phyloP scores from a whole-genome alignment of 352 stramenopile species.

The Phytophthora colocasiae region DNA sequence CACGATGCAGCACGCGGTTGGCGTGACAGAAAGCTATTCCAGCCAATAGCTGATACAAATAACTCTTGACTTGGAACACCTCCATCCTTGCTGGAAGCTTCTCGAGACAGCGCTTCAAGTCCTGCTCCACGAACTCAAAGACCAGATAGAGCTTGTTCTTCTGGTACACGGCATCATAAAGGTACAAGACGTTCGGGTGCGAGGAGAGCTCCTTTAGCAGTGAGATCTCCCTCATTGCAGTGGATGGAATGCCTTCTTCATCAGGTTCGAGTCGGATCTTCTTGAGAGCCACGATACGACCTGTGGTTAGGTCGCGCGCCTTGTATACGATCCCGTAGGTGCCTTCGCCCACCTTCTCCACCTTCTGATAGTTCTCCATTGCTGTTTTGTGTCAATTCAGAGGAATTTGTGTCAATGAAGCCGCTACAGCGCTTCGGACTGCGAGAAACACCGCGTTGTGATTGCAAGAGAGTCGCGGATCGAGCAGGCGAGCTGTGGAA shows the following conservation, averaged over 20 bases:
- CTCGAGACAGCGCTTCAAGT: constrained; percentile 91
- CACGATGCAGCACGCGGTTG: constrained; percentile 96
- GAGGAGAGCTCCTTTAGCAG: constrained; percentile 94
- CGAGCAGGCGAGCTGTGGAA: not conserved
- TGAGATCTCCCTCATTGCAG: constrained; percentile 98
- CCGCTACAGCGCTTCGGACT: not conserved
- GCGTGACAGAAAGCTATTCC: constrained; percentile 96
- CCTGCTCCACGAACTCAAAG: constrained; percentile 89
- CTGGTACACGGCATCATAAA: constrained; percentile 87
- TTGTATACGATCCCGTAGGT: constrained; percentile 99
- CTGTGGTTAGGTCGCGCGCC: constrained; percentile 88
- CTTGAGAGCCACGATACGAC: constrained; percentile 96
- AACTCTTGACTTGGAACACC: constrained; percentile 85
- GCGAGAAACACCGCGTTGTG: constrained; percentile 9
- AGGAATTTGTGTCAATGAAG: not conserved
- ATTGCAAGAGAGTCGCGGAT: not conserved
- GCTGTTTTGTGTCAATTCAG: not conserved
- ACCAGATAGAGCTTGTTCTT: constrained; percentile 90
- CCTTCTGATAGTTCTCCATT: constrained; percentile 90
- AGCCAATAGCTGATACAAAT: constrained; percentile 81
- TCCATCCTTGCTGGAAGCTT: constrained; percentile 92
- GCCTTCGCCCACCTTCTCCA: constrained; percentile 92
- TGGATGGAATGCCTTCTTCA: constrained; percentile 98
- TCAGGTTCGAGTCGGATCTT: constrained; percentile 92
- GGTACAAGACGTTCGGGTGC: constrained; percentile 95